phyloP scores from a whole-genome alignment of 129 eudicot genomes.

The Calendula officinalis region DNA sequence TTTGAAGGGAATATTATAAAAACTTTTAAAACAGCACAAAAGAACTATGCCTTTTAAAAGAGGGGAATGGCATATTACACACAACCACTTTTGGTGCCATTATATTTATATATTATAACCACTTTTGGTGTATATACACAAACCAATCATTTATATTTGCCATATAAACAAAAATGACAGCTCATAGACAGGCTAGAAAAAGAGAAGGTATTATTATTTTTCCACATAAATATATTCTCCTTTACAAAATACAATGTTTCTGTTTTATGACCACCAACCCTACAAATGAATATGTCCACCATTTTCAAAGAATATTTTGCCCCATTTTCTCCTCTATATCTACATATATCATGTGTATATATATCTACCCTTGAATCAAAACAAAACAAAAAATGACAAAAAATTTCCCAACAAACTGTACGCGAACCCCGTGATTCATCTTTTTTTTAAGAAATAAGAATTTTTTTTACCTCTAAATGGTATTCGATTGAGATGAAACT shows the following conservation, averaged over 20 bases:
- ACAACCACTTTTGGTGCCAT: slow-evolving; percentile 11
- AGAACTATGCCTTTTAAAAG: background rate
- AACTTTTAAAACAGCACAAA: background rate
- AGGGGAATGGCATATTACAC: too few species aligned
- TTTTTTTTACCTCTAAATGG: slow-evolving; percentile 6
- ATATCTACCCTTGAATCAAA: slow-evolving; percentile 31
- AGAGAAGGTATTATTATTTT: slow-evolving; percentile 21
- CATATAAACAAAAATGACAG: slow-evolving; percentile 30
- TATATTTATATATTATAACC: background rate
- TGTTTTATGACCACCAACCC: slow-evolving; percentile 35
- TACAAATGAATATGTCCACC: slow-evolving; percentile 39
- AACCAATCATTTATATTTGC: slow-evolving; percentile 21
- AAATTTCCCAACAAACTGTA: slow-evolving; percentile 26
- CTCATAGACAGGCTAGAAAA: slow-evolving; percentile 31
- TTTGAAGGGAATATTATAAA: background rate
- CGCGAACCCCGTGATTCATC: slow-evolving; percentile 10
- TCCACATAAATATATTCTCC: slow-evolving; percentile 35
- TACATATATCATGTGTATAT: slow-evolving; percentile 30
- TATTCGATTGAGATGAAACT: slow-evolving; percentile 23
- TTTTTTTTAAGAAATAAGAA: background rate
- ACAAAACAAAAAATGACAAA: slow-evolving; percentile 6
- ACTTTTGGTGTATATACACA: slow-evolving; percentile 18
- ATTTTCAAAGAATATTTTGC: slow-evolving; percentile 34
- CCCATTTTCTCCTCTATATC: slow-evolving; percentile 33
- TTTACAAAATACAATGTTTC: slow-evolving; percentile 45